Evolutionary conservation across 73 alveolate species (phyloP).

Genomic region (Paramecium sonneborni): DNA sequence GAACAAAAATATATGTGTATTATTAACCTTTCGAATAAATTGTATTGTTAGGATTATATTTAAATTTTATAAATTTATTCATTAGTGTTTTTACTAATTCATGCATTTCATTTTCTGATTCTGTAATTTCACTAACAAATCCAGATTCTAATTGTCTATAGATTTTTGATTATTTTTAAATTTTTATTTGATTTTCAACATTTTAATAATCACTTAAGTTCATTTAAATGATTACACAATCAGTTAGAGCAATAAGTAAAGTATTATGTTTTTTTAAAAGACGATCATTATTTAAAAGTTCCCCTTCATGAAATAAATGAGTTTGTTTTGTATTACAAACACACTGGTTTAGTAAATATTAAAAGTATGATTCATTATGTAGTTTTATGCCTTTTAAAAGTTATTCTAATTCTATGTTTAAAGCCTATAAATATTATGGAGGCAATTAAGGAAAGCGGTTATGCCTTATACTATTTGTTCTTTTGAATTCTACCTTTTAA

Average conservation of each 20-base stretch:
- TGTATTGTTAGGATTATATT: background rate
- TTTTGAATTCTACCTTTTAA: background rate
- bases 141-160: constrained; percentile 6
- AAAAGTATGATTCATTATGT: background rate
- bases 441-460: background rate
- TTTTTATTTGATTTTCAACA: background rate
- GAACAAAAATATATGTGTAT: background rate
- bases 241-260: background rate
- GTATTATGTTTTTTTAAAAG: background rate
- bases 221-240: background rate
- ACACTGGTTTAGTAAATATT: background rate
- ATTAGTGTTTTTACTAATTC: background rate
- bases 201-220: background rate
- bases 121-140: background rate
- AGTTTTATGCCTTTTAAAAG: background rate
- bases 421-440: background rate
- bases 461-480: background rate
- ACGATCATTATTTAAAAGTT: background rate
- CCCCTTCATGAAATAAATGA: background rate
- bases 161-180: background rate
- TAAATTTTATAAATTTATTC: background rate
- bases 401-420: background rate
- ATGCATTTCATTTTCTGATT: constrained; percentile 21
- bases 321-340: background rate
- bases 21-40: background rate